These are phyloP conservation scores for Bipolaris oryzae DNA, from an alignment of 2,329 filamentous ascomycete genomes.

Conservation along the genomic window DNA sequence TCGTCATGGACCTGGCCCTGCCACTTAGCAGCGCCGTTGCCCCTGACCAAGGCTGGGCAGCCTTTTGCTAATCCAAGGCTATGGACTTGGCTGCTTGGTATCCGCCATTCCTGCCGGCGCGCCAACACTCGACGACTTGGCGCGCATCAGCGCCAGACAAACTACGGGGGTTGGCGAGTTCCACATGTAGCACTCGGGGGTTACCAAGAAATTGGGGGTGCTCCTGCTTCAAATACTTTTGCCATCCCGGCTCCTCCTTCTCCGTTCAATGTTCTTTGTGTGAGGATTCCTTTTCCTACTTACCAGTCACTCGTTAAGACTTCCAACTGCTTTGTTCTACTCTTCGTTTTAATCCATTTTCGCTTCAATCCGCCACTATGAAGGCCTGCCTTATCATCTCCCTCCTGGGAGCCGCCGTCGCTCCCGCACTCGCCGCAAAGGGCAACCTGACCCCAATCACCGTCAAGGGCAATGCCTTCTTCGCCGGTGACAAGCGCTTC, in stretches of 20 bases:
- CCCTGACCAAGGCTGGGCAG: slow-evolving; percentile 47
- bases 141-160: slow-evolving; percentile 37
- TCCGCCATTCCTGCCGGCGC: slow-evolving; percentile 31
- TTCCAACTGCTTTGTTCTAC: slow-evolving; percentile 28
- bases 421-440: slow-evolving; percentile 36
- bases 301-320: slow-evolving; percentile 48
- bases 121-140: slow-evolving; percentile 43
- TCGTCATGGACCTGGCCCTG: slow-evolving; percentile 12
- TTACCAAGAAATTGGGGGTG: slow-evolving; percentile 35
- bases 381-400: slow-evolving; percentile 39
- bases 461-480: slow-evolving; percentile 69
- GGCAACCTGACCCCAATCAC: slow-evolving; percentile 59
- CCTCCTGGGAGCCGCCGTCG: slow-evolving; percentile 34
- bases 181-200: slow-evolving; percentile 37
- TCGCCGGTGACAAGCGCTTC: slow-evolving; percentile 64
- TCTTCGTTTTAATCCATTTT: slow-evolving; percentile 36
- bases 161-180: slow-evolving; percentile 47
- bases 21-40: slow-evolving; percentile 25
- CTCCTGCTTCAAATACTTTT: slow-evolving; percentile 41
- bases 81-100: slow-evolving; percentile 40
- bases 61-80: slow-evolving; percentile 34
- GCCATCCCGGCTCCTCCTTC: slow-evolving; percentile 24
- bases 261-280: slow-evolving; percentile 32
- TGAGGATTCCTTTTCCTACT: slow-evolving; percentile 36
- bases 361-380: slow-evolving; percentile 31